phyloP scores from a whole-genome alignment of 345 rosid species.

The Brassica napus region Da-Ae NC_063451.1:19324001-19324500 shows the following conservation, averaged over 20 bases:
- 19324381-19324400: not conserved
- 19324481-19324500: not conserved
- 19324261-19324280: not conserved
- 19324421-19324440: conserved; percentile 21
- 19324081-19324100: no score
- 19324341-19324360: not conserved
- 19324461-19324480: conserved; percentile 18
- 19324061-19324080: not conserved
- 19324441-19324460: not conserved
- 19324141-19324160: not conserved
- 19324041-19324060: no score
- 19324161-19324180: not conserved
- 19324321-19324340: no score
- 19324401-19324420: not conserved
- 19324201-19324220: not conserved
- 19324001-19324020: no score
- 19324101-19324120: not conserved
- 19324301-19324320: no score
- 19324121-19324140: not conserved
- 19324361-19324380: not conserved
- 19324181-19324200: conserved; percentile 15
- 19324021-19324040: not conserved
- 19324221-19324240: conserved; percentile 21
- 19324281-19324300: no score
- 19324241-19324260: conserved; percentile 9